Base-by-base conservation (phyloP, 768 basidiomycete genomes). In the Macrolepiota albuminosa region DNA sequence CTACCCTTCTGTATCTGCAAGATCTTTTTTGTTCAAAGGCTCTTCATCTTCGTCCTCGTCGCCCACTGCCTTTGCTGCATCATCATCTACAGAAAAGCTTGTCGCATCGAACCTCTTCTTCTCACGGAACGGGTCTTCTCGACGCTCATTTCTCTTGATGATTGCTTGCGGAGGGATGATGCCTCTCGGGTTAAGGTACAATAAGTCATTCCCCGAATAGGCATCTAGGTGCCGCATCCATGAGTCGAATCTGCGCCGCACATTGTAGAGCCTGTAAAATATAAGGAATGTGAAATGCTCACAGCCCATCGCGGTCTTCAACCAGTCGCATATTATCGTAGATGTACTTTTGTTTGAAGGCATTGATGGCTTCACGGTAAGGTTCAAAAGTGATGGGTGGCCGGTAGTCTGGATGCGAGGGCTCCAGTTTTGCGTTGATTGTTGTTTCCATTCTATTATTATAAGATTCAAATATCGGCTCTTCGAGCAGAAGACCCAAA, bases 401-500 rank as follows among this genome's bases (percentile, higher is more conserved):
- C 47, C 92, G 83, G 70, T 84, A 87, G 46, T 89, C 85, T 43
- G 78, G 72, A 66, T 89, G 79, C 6, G 77, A 72, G 8, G 79
- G 74, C 48, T 81, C 70, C 36, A 86, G 71, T 58, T 81, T 83
- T 56, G 81, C 78, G 67, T 82, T 86, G 52, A 76, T 24, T n/a
- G 59, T 74, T 21, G 63, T 68, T 4, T 64, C 71, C 63, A 89
- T 78, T 59, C 80, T 81, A 52, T 75, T 74, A 70, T 91, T 92
- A 73, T 93, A 95, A 6, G 83, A 84, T 52, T 87, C 83, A 65
- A 91, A 93, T 57, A 93, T 81, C 3, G 91, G 91, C 64, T 91
- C 81, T 74, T 98, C 94, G 29, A 99, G 84, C 26, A 99, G 77
- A 5, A 99, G 81, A 13, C 97, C 97, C 18, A 99, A 81, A 2